Evolutionary conservation across 164 flowering plant genomes (phyloP).

Genomic region (Vitis rotundifolia): DNA sequence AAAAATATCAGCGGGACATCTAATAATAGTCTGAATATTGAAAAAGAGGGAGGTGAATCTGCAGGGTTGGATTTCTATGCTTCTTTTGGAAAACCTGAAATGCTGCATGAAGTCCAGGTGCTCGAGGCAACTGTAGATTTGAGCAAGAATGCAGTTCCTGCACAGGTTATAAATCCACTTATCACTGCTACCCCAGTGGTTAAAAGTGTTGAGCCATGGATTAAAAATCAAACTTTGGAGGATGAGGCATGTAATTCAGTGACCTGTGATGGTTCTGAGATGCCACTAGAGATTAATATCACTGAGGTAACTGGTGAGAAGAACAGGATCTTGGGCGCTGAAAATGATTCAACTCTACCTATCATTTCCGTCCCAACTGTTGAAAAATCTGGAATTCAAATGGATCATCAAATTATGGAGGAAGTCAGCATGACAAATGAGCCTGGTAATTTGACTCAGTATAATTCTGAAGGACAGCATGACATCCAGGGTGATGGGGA

Average conservation of each 20-base stretch:
- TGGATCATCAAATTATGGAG: conserved; percentile 10
- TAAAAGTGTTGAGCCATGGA: conserved; percentile 5
- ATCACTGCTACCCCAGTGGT: background rate
- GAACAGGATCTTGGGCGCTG: conserved; percentile 2
- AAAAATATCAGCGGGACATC: conserved; percentile 12
- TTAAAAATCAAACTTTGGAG: conserved; percentile 11
- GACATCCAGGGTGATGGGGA: conserved; percentile 1
- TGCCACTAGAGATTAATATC: conserved; percentile 5
- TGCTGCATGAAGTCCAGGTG: conserved; percentile 7
- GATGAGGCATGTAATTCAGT: conserved; percentile 6
- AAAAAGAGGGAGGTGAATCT: conserved; percentile 12
- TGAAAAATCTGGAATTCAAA: conserved; percentile 7
- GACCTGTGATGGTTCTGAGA: conserved; percentile 5
- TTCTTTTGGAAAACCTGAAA: conserved; percentile 8
- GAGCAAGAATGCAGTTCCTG: conserved; percentile 11
- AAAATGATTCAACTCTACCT: background rate
- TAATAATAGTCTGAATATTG: conserved; percentile 3
- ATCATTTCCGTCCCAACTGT: background rate
- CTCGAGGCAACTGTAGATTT: conserved; percentile 9
- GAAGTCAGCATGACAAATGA: background rate
- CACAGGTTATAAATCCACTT: conserved; percentile 9
- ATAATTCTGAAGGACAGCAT: conserved; percentile 13
- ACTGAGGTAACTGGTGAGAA: conserved; percentile 4
- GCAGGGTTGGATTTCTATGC: conserved; percentile 3
- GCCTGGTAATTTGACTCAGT: background rate